Percentiles rank a stretch among this genome's conserved stretches.
These are phyloP conservation scores for Cutaneotrichosporon cutaneum DNA, from an alignment of 1,284 basidiomycete genomes.

Conservation along the genomic window DNA sequence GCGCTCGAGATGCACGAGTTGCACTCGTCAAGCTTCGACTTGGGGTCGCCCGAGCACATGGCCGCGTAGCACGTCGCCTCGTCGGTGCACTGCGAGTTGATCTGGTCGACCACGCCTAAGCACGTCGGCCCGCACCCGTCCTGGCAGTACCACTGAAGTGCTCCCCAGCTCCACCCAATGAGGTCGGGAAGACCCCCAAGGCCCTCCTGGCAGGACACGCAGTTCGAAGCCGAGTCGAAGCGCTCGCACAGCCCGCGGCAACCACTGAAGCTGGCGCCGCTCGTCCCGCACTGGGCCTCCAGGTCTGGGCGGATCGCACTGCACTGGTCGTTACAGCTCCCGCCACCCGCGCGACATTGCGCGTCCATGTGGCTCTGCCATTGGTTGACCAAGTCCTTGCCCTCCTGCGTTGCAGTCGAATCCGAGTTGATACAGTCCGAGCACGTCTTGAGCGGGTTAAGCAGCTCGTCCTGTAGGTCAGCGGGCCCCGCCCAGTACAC, in stretches of 20 bases:
- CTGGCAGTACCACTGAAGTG: background rate
- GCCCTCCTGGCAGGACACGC: background rate
- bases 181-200: background rate
- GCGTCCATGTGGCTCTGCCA: background rate
- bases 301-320: background rate
- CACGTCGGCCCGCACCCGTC: background rate
- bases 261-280: background rate
- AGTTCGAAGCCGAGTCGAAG: background rate
- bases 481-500: background rate
- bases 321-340: background rate
- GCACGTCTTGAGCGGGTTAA: background rate
- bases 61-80: background rate
- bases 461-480: background rate
- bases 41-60: background rate
- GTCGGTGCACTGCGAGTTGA: background rate
- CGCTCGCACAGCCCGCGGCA: background rate
- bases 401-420: background rate
- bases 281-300: background rate
- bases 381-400: background rate
- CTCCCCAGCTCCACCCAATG: background rate
- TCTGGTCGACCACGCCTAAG: background rate
- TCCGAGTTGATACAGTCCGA: background rate
- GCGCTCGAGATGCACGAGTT: background rate
- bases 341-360: background rate
- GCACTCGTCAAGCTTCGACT: constrained; percentile 1